Percentiles rank a stretch among this genome's conserved stretches.
These are phyloP conservation scores for Sporothrix schenckii DNA, from an alignment of 2,329 filamentous ascomycete genomes.

Conservation along the genomic window DNA sequence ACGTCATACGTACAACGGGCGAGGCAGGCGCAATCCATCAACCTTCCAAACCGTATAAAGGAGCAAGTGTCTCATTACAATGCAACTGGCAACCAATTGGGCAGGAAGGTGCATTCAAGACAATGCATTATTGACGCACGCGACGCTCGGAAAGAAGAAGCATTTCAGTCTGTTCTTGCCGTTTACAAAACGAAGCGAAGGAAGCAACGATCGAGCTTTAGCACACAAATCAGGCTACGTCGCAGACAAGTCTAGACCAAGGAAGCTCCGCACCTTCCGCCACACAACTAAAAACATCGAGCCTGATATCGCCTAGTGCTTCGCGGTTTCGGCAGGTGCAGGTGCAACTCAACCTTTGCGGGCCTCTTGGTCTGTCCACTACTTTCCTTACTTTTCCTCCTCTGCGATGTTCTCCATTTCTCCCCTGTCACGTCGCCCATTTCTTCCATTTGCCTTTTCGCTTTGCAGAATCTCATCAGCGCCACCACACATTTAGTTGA, in stretches of 20 bases:
- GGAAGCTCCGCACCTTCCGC: not conserved
- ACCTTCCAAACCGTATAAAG: not conserved
- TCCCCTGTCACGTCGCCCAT: not conserved
- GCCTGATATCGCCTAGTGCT: conserved; percentile 12
- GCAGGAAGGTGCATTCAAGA: not conserved
- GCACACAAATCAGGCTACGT: not conserved
- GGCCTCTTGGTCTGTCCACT: not conserved
- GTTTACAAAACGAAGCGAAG: not conserved
- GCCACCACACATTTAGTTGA: not conserved
- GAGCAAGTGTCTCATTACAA: not conserved
- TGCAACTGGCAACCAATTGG: too few relatives aligned
- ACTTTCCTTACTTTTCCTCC: not conserved
- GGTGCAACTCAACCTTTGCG: not conserved
- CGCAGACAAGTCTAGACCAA: not conserved
- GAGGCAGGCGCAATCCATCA: not conserved
- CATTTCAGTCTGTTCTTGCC: not conserved
- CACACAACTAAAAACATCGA: conserved; percentile 1
- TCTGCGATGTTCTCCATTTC: not conserved
- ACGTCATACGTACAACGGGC: not conserved
- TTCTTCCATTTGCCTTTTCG: not conserved
- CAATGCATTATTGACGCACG: not conserved
- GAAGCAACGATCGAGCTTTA: not conserved
- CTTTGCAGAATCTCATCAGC: conserved; percentile 2
- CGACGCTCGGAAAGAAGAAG: not conserved
- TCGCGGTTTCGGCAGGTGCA: not conserved